Evolutionary conservation across 2,329 filamentous ascomycete species (phyloP), one percentile per base, ranked within the genome.

Genomic region (Monosporascus sp.): DNA sequence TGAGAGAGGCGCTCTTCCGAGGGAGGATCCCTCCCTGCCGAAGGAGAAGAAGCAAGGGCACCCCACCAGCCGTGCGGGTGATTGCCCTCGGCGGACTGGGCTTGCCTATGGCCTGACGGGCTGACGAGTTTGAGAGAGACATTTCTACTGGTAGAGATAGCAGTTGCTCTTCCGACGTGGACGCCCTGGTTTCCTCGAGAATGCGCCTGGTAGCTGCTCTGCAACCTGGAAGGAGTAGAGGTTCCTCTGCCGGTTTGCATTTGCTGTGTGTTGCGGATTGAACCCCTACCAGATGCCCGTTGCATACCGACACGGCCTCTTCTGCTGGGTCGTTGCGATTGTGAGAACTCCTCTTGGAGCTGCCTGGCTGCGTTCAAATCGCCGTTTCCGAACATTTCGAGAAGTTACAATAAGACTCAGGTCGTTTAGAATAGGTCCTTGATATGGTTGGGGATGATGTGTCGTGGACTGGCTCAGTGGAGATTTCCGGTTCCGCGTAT

Each of bases 361-460:
- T 37, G 47, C 22, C 47, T 55, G 17, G 58, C 58, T 17, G 54
- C 54, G 16, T 58, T 52, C 16, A 60, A 17, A 20, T 45, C 52
- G 11, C 58, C 58, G 19, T 17, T 37, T 19, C 47, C 51, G 14
- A 37, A 43, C 58, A 59, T 60, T 9, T 53, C 52, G 41, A 44
- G 14, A 26, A 8, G 20, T 14, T 35, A 14, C 4, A 35, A 35
- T 14, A 35, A 14, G 3, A 35, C 31, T 35, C 31, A 35, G 9
- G 31, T 14, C 11, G 4, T 35, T 14, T 35, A 9, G 31, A 35
- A 35, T 35, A 14, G 31, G 4, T 4, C 14, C 31, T 35, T 35
- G 31, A 35, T 14, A 5, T 3, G 9, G 31, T 35, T 35, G 31
- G 5, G 31, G 11, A 14, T 35, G 31, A 11, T 35, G 11, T 14